Percentiles rank a stretch among this genome's conserved stretches.
Conservation (phyloP, 257 asterid genomes). For the Ilex asprella region DNA sequence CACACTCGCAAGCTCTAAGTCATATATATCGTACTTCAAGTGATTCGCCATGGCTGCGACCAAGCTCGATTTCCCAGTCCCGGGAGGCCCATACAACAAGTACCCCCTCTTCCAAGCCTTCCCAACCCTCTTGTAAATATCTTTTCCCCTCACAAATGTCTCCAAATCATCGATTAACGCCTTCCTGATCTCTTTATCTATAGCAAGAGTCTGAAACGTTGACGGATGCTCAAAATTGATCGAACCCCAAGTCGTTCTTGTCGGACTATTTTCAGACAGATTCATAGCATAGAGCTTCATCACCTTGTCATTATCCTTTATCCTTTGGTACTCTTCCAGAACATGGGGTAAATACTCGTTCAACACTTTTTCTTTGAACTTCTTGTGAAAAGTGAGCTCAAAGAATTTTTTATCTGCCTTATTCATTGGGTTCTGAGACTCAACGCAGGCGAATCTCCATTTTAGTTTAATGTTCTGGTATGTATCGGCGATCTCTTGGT, state of each 20-base stretch:
- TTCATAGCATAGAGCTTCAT: slow-evolving; percentile 1
- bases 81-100: slow-evolving; percentile 73
- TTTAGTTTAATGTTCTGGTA: not conserved
- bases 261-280: slow-evolving; percentile 30
- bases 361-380: slow-evolving; percentile 31
- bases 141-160: slow-evolving; percentile 53
- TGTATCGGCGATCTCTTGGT: not conserved
- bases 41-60: slow-evolving; percentile 76
- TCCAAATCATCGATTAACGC: slow-evolving; percentile 43
- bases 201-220: slow-evolving; percentile 57
- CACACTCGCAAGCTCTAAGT: slow-evolving; percentile 51
- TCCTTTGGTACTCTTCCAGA: slow-evolving; percentile 27
- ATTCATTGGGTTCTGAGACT: not conserved
- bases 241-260: slow-evolving; percentile 26
- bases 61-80: slow-evolving; percentile 70
- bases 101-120: slow-evolving; percentile 83
- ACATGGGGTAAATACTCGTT: slow-evolving; percentile 43
- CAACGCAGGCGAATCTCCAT: not conserved
- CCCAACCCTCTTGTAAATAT: slow-evolving; percentile 59
- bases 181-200: slow-evolving; percentile 35
- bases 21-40: slow-evolving; percentile 66
- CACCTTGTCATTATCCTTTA: slow-evolving; percentile 27
- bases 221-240: slow-evolving; percentile 64
- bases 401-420: slow-evolving; percentile 9
- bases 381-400: slow-evolving; percentile 43